Evolutionary conservation across 441 rosid species (phyloP), one percentile per base, ranked within the genome.

Genomic region (Aquilaria agallochum): DNA sequence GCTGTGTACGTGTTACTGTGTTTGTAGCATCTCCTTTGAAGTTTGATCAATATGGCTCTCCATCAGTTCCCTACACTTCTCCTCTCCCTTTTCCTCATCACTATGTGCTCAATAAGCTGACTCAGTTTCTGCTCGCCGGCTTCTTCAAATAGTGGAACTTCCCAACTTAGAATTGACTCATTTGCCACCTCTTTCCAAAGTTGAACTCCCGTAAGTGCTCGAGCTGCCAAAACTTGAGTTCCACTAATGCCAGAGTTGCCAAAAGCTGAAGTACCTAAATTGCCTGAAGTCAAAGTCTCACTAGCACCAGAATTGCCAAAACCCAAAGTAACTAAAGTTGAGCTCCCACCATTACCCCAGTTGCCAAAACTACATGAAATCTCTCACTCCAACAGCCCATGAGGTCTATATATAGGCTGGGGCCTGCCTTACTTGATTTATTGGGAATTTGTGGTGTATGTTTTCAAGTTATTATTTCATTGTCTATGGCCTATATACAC

Each of bases 131-230:
- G 44, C n/a, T 7, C 13, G 58, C 44, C 20, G 20, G 20, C 20
- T 20, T 20, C 20, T 20, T 20, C 20, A 20, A 20, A 20, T 20
- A 20, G 20, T 34, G 1, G 27, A 31, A 6, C 7, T 56, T 2
- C 54, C 54, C 10, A 15, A 15, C 6, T 47, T 36, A 33, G 52
- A 49, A 49, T 49, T 49, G 52, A n/a, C 52, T 49, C 13, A n/a
- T 4, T 2, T 49, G 15, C 59, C 20, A 20, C 20, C 20, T 20
- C 20, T 20, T 20, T 1, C 59, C 58, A 11, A 55, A 47, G 36
- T 32, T 4, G 45, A 62, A 13, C 13, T 62, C 50, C 65, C 65
- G 30, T 51, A 32, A 9, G 33, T 50, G 3, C 60, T 49, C 2
- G 31, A 56, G 5, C 36, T 42, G 11, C 61, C 52, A 13, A 32